Evolutionary conservation across 495 filamentous ascomycete genomes (phyloP).

Genomic region (Gamarada debralockiae): DNA sequence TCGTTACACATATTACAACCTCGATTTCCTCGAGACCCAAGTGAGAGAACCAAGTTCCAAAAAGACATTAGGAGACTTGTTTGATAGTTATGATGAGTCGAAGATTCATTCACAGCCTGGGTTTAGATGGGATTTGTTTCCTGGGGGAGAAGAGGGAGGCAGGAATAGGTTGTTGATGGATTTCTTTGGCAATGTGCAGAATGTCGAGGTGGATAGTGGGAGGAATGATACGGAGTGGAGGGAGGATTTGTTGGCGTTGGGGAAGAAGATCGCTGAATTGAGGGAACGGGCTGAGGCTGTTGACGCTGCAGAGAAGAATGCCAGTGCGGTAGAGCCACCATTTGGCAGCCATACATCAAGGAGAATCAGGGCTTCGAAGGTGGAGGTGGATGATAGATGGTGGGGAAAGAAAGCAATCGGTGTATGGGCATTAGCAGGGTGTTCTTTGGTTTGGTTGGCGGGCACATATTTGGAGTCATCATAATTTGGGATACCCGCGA

Average conservation of each 20-base stretch:
- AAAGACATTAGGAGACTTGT: constrained; percentile 84
- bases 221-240: constrained; percentile 46
- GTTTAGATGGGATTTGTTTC: constrained; percentile 91
- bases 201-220: constrained; percentile 76
- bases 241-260: constrained; percentile 67
- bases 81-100: constrained; percentile 89
- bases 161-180: constrained; percentile 80
- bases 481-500: not conserved
- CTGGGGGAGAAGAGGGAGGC: constrained; percentile 67
- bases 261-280: constrained; percentile 57
- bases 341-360: constrained; percentile 25
- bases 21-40: constrained; percentile 92
- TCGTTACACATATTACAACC: constrained; percentile 96
- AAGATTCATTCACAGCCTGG: constrained; percentile 93
- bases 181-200: constrained; percentile 98
- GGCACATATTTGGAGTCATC: constrained; percentile 43
- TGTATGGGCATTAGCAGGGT: constrained; percentile 59
- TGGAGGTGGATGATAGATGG: constrained; percentile 59
- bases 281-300: constrained; percentile 45
- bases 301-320: constrained; percentile 33
- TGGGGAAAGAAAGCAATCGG: constrained; percentile 70
- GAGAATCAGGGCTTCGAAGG: constrained; percentile 51
- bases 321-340: constrained; percentile 28
- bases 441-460: constrained; percentile 62
- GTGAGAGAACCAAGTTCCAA: constrained; percentile 79